phyloP scores from a whole-genome alignment of 2,329 filamentous ascomycete genomes.

The Monosporascus sp. region DNA sequence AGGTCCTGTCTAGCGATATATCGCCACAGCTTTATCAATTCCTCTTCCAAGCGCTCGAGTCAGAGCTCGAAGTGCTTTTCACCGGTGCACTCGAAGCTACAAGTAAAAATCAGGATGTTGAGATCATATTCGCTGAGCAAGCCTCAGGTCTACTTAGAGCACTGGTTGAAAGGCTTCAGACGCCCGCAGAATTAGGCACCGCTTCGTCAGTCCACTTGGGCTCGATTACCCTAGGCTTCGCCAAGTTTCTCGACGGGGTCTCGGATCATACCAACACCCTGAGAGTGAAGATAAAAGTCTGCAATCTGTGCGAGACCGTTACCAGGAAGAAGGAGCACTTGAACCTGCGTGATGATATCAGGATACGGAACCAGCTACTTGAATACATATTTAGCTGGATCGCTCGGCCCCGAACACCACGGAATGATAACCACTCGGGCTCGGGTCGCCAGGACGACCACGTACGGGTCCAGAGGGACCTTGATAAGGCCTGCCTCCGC shows the following conservation, averaged over 20 bases:
- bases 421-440: conserved; percentile 34
- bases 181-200: conserved; percentile 55
- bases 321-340: conserved; percentile 63
- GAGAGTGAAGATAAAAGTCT: conserved; percentile 64
- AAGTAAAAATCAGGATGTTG: conserved; percentile 50
- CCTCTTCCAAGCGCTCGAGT: conserved; percentile 60
- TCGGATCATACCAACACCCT: conserved; percentile 51
- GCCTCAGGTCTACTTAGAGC: conserved; percentile 58
- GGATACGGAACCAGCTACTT: conserved; percentile 62
- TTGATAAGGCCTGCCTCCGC: conserved; percentile 61
- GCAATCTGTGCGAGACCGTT: conserved; percentile 60
- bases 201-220: conserved; percentile 61
- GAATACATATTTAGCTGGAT: conserved; percentile 68
- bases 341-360: conserved; percentile 63
- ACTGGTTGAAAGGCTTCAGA: conserved; percentile 60
- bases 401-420: conserved; percentile 51
- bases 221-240: conserved; percentile 58
- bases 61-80: conserved; percentile 59
- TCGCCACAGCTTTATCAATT: conserved; percentile 56
- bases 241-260: conserved; percentile 58
- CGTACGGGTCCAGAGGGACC: conserved; percentile 54
- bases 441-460: conserved; percentile 51
- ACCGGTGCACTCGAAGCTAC: conserved; percentile 48
- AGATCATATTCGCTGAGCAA: conserved; percentile 64
- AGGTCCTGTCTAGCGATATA: conserved; percentile 61